These are phyloP conservation scores for Stemphylium vesicarium DNA, from an alignment of 2,329 filamentous ascomycete species.

Conservation along the genomic window DNA sequence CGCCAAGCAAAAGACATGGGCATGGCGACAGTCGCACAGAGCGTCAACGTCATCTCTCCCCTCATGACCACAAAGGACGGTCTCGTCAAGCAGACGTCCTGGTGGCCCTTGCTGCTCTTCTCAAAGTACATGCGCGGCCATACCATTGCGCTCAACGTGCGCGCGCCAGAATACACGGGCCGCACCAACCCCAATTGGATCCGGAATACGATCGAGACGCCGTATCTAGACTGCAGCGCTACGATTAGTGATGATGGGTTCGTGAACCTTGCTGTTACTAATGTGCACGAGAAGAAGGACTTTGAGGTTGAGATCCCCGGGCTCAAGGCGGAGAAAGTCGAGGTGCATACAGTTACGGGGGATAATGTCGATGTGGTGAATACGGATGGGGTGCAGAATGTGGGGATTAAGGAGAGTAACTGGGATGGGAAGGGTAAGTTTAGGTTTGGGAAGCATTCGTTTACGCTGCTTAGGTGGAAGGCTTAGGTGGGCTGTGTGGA, in stretches of 20 bases:
- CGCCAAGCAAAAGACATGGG: constrained; percentile 73
- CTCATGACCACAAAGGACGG: constrained; percentile 73
- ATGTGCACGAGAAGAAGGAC: constrained; percentile 66
- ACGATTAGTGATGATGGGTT: constrained; percentile 64
- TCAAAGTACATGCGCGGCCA: constrained; percentile 75
- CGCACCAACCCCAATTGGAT: constrained; percentile 71
- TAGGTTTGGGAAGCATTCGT: constrained; percentile 71
- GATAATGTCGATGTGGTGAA: constrained; percentile 65
- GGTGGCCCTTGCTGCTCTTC: constrained; percentile 76
- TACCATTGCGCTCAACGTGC: constrained; percentile 70
- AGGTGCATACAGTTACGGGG: constrained; percentile 69
- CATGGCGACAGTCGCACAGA: constrained; percentile 81
- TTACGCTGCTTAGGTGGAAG: constrained; percentile 70
- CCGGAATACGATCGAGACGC: constrained; percentile 68
- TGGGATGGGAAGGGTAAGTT: constrained; percentile 70
- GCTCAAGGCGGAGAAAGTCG: constrained; percentile 54
- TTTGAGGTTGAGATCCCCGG: constrained; percentile 68
- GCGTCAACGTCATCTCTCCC: constrained; percentile 78
- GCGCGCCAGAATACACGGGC: constrained; percentile 68
- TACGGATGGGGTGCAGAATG: constrained; percentile 66
- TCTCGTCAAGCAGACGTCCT: constrained; percentile 73
- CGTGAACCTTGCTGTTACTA: constrained; percentile 74
- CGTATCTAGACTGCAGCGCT: constrained; percentile 73
- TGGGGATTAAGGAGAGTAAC: constrained; percentile 64
- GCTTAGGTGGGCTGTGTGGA: not conserved